Percentiles rank a stretch among this genome's conserved stretches.
Conservation (phyloP, 2,329 filamentous ascomycete genomes). For the Rhynchosporium agropyri region DNA sequence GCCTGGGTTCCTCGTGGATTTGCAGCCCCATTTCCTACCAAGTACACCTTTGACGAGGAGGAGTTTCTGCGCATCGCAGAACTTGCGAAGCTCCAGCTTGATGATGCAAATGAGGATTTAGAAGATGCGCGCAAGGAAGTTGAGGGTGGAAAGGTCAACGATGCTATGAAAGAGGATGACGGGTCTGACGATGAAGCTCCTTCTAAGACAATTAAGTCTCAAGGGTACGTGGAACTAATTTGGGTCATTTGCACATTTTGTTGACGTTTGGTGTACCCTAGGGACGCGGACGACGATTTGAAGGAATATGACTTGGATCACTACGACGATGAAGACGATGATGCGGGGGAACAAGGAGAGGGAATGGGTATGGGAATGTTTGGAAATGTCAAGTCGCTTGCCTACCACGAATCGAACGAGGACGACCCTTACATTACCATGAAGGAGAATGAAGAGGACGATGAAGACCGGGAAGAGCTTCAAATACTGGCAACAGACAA, state of each 20-base stretch:
- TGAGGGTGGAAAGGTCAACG: conserved; percentile 38
- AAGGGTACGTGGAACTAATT: conserved; percentile 44
- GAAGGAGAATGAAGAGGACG: conserved; percentile 62
- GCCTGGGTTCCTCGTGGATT: conserved; percentile 62
- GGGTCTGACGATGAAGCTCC: conserved; percentile 38
- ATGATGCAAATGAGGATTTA: conserved; percentile 88
- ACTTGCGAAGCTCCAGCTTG: conserved; percentile 64
- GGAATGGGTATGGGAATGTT: conserved; percentile 87
- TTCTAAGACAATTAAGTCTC: conserved; percentile 43
- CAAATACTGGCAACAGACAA: conserved; percentile 94
- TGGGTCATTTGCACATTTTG: conserved; percentile 34
- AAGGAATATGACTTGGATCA: conserved; percentile 96
- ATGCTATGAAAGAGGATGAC: conserved; percentile 46
- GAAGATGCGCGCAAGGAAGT: conserved; percentile 54
- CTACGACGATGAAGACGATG: conserved; percentile 88
- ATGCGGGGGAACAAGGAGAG: conserved; percentile 60
- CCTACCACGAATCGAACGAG: conserved; percentile 92
- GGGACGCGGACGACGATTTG: conserved; percentile 78
- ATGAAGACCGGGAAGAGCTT: conserved; percentile 90
- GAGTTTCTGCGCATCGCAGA: conserved; percentile 61
- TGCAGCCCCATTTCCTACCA: conserved; percentile 59
- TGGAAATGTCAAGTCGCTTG: conserved; percentile 88
- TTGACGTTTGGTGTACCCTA: conserved; percentile 29
- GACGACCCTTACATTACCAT: conserved; percentile 97
- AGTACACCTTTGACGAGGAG: conserved; percentile 60